phyloP scores from a whole-genome alignment of 345 rosid genomes.

The Populus euphratica region DNA sequence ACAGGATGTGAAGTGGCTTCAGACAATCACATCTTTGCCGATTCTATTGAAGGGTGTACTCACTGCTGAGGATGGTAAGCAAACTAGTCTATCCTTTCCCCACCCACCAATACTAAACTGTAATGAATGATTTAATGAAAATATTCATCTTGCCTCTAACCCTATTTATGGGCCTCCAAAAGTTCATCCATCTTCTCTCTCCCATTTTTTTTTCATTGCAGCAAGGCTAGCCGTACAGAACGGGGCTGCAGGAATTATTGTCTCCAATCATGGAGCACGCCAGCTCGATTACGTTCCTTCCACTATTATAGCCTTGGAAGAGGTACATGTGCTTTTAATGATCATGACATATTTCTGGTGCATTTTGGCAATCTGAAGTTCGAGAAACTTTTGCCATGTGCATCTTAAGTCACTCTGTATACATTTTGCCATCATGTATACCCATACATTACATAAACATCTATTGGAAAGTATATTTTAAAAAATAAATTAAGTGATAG shows the following conservation, averaged over 20 bases:
- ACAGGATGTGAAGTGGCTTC: conserved; percentile 90
- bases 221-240: conserved; percentile 63
- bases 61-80: conserved; percentile 83
- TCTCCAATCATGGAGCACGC: conserved; percentile 94
- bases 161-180: neutral
- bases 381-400: neutral
- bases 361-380: neutral
- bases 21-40: conserved; percentile 83
- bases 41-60: conserved; percentile 91
- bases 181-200: neutral
- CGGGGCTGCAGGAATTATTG: conserved; percentile 91
- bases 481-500: too few relatives aligned
- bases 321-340: conserved; percentile 37
- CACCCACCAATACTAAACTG: neutral
- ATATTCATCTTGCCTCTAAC: neutral
- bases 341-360: neutral
- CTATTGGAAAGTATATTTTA: neutral
- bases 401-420: too few relatives aligned
- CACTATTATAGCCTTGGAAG: conserved; percentile 80
- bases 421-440: too few relatives aligned
- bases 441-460: too few relatives aligned
- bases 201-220: conserved; percentile 20
- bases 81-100: conserved; percentile 9
- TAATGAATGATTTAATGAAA: neutral
- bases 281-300: conserved; percentile 93